phyloP scores from a whole-genome alignment of 495 filamentous ascomycete species.

The Trypethelium eluteriae region DNA sequence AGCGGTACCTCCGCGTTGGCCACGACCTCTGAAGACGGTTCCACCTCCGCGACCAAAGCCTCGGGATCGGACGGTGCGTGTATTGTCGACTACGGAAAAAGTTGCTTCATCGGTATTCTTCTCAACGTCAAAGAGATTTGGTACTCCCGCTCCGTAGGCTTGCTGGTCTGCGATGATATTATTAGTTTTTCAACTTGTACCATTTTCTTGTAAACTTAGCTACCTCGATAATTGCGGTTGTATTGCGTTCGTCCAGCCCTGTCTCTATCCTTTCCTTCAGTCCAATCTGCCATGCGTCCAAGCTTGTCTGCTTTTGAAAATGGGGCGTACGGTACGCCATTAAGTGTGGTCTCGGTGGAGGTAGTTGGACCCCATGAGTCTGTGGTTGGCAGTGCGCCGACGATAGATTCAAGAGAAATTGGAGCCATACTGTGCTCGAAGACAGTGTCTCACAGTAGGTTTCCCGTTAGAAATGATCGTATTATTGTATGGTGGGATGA shows the following conservation, averaged over 20 bases:
- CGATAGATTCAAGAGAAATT: slow-evolving; percentile 51
- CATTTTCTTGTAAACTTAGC: slow-evolving; percentile 11
- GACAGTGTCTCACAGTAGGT: no score
- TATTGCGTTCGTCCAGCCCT: slow-evolving; percentile 77
- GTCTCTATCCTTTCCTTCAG: slow-evolving; percentile 78
- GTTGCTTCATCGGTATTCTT: slow-evolving; percentile 90
- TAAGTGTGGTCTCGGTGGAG: slow-evolving; percentile 72
- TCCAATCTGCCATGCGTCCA: slow-evolving; percentile 97
- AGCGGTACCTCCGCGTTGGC: slow-evolving; percentile 44
- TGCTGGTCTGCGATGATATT: slow-evolving; percentile 64
- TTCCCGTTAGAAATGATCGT: neutral
- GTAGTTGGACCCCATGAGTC: slow-evolving; percentile 81
- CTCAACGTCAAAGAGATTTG: slow-evolving; percentile 79
- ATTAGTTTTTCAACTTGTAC: neutral
- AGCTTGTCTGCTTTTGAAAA: slow-evolving; percentile 98
- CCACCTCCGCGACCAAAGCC: slow-evolving; percentile 79
- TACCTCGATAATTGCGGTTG: slow-evolving; percentile 87
- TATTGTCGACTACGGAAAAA: slow-evolving; percentile 97
- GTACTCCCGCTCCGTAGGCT: slow-evolving; percentile 86
- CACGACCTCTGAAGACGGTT: slow-evolving; percentile 82
- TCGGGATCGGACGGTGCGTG: slow-evolving; percentile 70
- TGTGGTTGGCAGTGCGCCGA: slow-evolving; percentile 53
- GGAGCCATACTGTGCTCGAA: slow-evolving; percentile 42
- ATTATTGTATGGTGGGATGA: neutral
- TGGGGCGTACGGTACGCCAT: slow-evolving; percentile 92